phyloP scores from a whole-genome alignment of 2,329 filamentous ascomycete species.

The Neurospora sp. region DNA sequence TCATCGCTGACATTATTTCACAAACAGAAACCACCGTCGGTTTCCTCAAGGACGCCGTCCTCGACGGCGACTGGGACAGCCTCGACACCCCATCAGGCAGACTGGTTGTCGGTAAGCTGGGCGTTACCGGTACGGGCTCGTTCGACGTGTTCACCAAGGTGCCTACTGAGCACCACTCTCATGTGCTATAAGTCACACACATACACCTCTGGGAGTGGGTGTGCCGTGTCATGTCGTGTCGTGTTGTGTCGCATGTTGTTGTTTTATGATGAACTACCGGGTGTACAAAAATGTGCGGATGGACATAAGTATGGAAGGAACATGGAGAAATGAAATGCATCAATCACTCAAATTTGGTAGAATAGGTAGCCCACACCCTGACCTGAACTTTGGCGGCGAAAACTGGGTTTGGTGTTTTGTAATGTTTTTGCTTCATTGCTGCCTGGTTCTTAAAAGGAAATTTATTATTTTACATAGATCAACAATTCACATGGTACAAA shows the following conservation, averaged over 20 bases:
- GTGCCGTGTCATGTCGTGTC: neutral
- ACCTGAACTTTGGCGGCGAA: neutral
- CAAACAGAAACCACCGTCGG: conserved; percentile 65
- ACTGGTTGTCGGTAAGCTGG: conserved; percentile 77
- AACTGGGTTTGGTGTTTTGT: neutral
- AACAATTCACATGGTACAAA: neutral
- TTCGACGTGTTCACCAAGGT: conserved; percentile 74
- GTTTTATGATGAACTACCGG: neutral
- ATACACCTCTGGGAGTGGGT: neutral
- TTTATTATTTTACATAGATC: neutral
- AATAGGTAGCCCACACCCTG: neutral
- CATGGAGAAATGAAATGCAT: neutral
- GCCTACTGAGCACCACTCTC: conserved; percentile 35
- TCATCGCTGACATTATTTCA: neutral
- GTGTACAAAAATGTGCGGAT: neutral
- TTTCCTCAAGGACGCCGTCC: conserved; percentile 84
- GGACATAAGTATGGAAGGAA: neutral
- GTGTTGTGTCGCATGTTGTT: neutral
- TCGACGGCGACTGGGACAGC: conserved; percentile 85
- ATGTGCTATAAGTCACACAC: neutral
- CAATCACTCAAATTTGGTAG: neutral
- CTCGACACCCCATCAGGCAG: conserved; percentile 75
- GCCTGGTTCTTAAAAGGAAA: neutral
- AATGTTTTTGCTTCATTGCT: neutral
- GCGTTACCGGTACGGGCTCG: conserved; percentile 76